Evolutionary conservation across 345 rosid species (phyloP).

Genomic region (Eutrema japonicum): DNA sequence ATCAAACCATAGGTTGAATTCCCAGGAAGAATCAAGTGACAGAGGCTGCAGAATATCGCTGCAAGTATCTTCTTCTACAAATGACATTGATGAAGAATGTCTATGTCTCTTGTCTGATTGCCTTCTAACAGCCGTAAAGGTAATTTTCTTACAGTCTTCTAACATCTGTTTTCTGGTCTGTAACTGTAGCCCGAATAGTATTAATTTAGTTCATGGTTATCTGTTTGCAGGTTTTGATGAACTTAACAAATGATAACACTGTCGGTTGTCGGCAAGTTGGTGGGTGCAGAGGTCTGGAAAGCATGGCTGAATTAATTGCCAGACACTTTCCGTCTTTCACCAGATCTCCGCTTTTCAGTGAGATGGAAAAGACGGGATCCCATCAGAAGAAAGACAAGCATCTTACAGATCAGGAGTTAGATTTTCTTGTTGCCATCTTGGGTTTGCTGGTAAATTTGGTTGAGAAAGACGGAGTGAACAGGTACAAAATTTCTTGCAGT

Average conservation of each 20-base stretch:
- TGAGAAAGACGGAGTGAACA: conserved; percentile 92
- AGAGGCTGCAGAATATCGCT: conserved; percentile 47
- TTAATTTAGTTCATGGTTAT: conserved; percentile 8
- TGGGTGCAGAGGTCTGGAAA: conserved; percentile 82
- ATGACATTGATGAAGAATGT: conserved; percentile 61
- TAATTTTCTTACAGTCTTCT: conserved; percentile 35
- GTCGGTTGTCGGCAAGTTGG: conserved; percentile 92
- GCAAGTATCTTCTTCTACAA: conserved; percentile 48
- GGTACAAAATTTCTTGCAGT: conserved; percentile 50
- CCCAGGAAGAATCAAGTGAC: conserved; percentile 52
- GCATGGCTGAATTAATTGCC: conserved; percentile 79
- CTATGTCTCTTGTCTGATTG: conserved; percentile 75
- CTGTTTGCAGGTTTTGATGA: conserved; percentile 85
- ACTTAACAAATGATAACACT: conserved; percentile 90
- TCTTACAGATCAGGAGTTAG: conserved; percentile 90
- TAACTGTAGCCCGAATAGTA: neutral
- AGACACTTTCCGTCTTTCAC: conserved; percentile 80
- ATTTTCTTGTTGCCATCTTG: conserved; percentile 96
- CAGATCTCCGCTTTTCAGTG: conserved; percentile 47
- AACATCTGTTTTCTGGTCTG: conserved; percentile 13
- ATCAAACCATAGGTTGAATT: conserved; percentile 50
- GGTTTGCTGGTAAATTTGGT: conserved; percentile 96
- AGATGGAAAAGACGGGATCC: conserved; percentile 47
- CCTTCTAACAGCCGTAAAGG: conserved; percentile 94
- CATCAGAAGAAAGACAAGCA: conserved; percentile 57